phyloP scores from a whole-genome alignment of 495 filamentous ascomycete species.

The Talaromyces ruber region DNA sequence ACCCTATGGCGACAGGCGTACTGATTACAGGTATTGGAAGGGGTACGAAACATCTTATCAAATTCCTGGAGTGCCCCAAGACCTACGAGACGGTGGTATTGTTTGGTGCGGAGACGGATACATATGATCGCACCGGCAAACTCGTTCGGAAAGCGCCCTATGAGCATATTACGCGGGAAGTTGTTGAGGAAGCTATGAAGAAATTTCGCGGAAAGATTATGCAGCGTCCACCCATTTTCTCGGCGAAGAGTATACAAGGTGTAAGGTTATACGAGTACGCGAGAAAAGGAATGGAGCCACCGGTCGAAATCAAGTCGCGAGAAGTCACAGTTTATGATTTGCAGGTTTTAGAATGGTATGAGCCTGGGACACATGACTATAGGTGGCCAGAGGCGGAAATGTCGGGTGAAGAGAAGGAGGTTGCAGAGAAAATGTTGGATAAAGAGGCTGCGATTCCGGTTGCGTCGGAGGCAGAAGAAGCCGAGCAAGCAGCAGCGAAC shows the following conservation, averaged over 20 bases:
- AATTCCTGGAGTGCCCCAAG: slow-evolving; percentile 83
- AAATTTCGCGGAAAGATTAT: slow-evolving; percentile 78
- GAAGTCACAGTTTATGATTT: slow-evolving; percentile 67
- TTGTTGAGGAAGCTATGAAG: slow-evolving; percentile 66
- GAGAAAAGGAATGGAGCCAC: slow-evolving; percentile 73
- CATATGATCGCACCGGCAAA: slow-evolving; percentile 80
- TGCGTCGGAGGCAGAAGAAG: slow-evolving; percentile 13
- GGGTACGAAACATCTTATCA: slow-evolving; percentile 72
- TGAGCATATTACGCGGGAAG: slow-evolving; percentile 67
- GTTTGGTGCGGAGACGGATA: slow-evolving; percentile 89
- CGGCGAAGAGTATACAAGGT: slow-evolving; percentile 82
- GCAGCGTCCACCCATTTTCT: slow-evolving; percentile 88
- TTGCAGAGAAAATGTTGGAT: slow-evolving; percentile 60
- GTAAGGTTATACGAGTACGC: slow-evolving; percentile 96
- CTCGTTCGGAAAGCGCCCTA: slow-evolving; percentile 64
- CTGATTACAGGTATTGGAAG: slow-evolving; percentile 79
- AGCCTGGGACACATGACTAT: slow-evolving; percentile 66
- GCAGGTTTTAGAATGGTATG: slow-evolving; percentile 80
- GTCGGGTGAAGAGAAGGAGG: slow-evolving; percentile 56
- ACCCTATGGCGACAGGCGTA: slow-evolving; percentile 89
- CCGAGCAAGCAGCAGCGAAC: slow-evolving; percentile 4
- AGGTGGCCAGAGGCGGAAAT: slow-evolving; percentile 70
- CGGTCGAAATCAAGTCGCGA: slow-evolving; percentile 71
- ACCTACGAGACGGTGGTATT: slow-evolving; percentile 81
- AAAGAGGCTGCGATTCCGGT: slow-evolving; percentile 23